Evolutionary conservation across 75 land plant genomes (phyloP).

Genomic region (Sequoiadendron giganteum): DNA sequence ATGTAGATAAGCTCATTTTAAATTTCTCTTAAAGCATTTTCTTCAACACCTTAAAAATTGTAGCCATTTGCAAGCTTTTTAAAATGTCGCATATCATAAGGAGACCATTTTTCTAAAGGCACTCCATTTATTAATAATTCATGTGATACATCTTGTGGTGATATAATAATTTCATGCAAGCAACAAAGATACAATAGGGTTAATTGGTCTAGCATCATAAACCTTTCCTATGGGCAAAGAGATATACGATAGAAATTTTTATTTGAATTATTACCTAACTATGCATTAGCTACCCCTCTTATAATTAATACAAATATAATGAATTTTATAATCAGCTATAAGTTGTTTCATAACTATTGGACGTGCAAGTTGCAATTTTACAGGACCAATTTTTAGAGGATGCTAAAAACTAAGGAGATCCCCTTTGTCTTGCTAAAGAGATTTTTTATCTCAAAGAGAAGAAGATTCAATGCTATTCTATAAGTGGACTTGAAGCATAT

Average conservation of each 20-base stretch:
- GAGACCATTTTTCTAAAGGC: background rate
- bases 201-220: background rate
- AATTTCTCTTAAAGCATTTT: too few relatives aligned
- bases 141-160: background rate
- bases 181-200: background rate
- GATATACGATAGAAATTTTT: background rate
- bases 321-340: background rate
- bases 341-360: conserved; percentile 21
- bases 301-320: background rate
- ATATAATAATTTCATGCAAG: background rate
- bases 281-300: background rate
- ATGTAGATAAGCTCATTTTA: too few relatives aligned
- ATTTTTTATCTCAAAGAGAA: background rate
- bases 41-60: conserved; percentile 20
- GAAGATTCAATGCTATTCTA: background rate
- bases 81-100: background rate
- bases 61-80: background rate
- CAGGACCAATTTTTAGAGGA: conserved; percentile 45
- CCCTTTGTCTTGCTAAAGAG: background rate
- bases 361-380: conserved; percentile 26
- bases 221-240: background rate
- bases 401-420: conserved; percentile 20
- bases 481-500: background rate
- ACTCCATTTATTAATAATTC: background rate
- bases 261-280: background rate